These are phyloP conservation scores for Kewa caespitosa DNA, from an alignment of 179 eudicot species.

Conservation along the genomic window DNA sequence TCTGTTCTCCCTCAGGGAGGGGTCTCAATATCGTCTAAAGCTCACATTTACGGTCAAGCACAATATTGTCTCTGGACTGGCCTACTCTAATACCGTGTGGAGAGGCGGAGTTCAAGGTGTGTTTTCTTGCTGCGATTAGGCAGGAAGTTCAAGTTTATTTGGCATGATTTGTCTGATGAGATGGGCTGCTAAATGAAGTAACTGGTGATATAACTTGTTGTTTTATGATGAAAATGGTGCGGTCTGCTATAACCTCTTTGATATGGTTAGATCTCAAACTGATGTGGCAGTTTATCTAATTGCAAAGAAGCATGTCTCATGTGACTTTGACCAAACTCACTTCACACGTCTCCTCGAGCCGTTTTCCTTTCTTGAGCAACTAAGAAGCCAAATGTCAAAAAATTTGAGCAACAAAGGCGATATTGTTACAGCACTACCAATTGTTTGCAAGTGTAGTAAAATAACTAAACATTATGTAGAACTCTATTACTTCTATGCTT, in stretches of 20 bases:
- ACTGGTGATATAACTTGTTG: not conserved
- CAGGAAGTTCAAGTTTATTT: not conserved
- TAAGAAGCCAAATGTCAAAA: not conserved
- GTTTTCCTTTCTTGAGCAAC: not conserved
- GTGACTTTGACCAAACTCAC: not conserved
- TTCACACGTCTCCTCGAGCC: not conserved
- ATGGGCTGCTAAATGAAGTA: not conserved
- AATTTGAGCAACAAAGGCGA: not conserved
- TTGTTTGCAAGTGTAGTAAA: not conserved
- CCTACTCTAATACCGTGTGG: slow-evolving; percentile 57
- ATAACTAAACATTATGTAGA: not conserved
- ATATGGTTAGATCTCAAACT: not conserved
- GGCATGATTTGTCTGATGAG: not conserved
- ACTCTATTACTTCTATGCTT: not conserved
- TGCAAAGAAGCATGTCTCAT: not conserved
- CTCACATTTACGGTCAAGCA: slow-evolving; percentile 53
- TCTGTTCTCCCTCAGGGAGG: slow-evolving; percentile 58
- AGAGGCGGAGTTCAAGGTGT: slow-evolving; percentile 60
- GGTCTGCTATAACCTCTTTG: no score
- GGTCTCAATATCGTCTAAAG: slow-evolving; percentile 52
- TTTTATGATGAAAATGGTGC: not conserved
- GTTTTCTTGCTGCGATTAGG: slow-evolving; percentile 3
- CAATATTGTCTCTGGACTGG: slow-evolving; percentile 63
- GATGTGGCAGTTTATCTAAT: not conserved
- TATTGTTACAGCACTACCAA: not conserved